These are phyloP conservation scores for Cryphonectria naterciae DNA, from an alignment of 2,329 filamentous ascomycete genomes.

Conservation along the genomic window DNA sequence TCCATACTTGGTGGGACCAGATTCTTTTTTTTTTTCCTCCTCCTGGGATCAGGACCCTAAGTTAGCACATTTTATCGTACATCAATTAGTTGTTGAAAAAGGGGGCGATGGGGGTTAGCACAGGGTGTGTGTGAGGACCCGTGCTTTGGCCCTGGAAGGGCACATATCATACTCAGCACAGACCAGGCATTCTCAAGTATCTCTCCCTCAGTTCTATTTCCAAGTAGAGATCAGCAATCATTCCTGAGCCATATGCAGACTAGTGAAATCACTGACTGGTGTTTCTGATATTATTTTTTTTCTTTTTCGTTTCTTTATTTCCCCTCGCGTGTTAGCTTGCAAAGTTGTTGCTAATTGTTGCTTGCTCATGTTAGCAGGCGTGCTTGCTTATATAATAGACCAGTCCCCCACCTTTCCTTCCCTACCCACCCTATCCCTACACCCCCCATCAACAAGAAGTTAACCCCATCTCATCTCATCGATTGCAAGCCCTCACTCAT, in stretches of 20 bases:
- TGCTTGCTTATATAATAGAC: not conserved
- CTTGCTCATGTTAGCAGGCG: not conserved
- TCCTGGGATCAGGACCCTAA: not conserved
- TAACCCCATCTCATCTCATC: not conserved
- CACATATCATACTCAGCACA: not conserved
- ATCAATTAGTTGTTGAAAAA: not conserved
- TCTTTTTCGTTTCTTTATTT: not conserved
- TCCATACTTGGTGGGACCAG: not conserved
- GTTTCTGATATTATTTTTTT: not conserved
- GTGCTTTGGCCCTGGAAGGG: not conserved
- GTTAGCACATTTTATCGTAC: not conserved
- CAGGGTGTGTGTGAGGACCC: slow-evolving; percentile 4
- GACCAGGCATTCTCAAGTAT: not conserved
- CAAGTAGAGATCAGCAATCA: not conserved
- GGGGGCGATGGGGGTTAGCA: not conserved
- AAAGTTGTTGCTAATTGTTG: not conserved
- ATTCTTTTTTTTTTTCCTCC: no score
- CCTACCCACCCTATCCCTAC: not conserved
- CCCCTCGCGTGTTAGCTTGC: not conserved
- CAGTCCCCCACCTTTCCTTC: not conserved
- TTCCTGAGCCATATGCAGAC: not conserved
- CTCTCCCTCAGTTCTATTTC: not conserved
- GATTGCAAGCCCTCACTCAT: not conserved
- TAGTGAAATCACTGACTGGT: not conserved
- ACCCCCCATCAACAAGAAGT: not conserved